These are phyloP conservation scores for Chytriomyces confervae DNA, from an alignment of 192 early-diverging fungal species.

Conservation along the genomic window DNA sequence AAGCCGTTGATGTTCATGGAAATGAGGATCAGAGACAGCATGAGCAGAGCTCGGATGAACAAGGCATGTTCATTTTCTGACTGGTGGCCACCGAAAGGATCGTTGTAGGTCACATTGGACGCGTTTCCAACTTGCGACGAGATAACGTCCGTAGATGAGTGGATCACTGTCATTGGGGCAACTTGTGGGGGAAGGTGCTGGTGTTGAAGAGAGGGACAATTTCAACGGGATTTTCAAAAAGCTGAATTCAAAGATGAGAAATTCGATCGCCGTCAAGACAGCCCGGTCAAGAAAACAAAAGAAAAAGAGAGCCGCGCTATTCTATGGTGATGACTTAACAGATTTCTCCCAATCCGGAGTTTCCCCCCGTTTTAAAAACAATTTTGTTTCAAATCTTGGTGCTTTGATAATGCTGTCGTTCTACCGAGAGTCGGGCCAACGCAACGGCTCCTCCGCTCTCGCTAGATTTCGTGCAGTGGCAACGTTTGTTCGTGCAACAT, in stretches of 20 bases:
- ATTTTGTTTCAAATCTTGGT: no score
- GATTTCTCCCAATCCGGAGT: not conserved
- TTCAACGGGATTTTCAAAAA: no score
- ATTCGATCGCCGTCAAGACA: no score
- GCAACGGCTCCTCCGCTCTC: slow-evolving; percentile 5
- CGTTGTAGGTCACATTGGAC: not conserved
- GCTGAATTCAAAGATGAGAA: no score
- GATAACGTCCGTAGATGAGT: not conserved
- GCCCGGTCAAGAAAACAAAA: no score
- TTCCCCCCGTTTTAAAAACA: not conserved
- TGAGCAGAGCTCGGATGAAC: slow-evolving; percentile 56
- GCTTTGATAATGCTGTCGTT: not conserved
- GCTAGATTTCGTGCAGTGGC: slow-evolving; percentile 15
- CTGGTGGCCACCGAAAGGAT: not conserved
- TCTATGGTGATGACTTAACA: not conserved
- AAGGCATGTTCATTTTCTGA: slow-evolving; percentile 39
- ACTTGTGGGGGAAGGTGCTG: not conserved
- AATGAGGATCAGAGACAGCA: slow-evolving; percentile 58
- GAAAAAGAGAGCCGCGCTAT: no score
- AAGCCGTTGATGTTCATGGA: slow-evolving; percentile 60
- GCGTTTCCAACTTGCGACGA: not conserved
- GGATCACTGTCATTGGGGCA: not conserved
- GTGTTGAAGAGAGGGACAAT: not conserved
- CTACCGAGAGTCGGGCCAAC: slow-evolving; percentile 1
- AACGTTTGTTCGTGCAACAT: slow-evolving; percentile 12